phyloP scores from a whole-genome alignment of 2,329 filamentous ascomycete genomes.

The Aureobasidium sp. region DNA sequence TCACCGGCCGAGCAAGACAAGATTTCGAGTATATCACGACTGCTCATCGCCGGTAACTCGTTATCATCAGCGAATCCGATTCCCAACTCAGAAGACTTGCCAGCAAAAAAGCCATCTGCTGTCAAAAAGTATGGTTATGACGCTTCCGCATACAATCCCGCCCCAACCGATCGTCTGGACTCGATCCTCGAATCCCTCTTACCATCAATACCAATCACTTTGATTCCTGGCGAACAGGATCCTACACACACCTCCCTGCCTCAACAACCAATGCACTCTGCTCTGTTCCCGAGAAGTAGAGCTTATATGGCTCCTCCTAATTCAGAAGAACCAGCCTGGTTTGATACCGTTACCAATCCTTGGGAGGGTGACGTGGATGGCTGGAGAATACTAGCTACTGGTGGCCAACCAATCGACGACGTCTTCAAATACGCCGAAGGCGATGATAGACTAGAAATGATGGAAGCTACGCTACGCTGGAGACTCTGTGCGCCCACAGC shows the following conservation, averaged over 20 bases:
- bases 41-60: slow-evolving; percentile 90
- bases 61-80: slow-evolving; percentile 49
- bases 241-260: slow-evolving; percentile 85
- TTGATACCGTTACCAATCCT: slow-evolving; percentile 87
- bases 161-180: slow-evolving; percentile 78
- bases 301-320: slow-evolving; percentile 48
- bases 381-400: slow-evolving; percentile 77
- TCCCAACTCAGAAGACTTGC: slow-evolving; percentile 40
- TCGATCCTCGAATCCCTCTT: slow-evolving; percentile 73
- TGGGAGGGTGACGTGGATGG: slow-evolving; percentile 88
- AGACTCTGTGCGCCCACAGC: slow-evolving; percentile 86
- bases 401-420: slow-evolving; percentile 90
- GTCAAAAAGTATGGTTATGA: slow-evolving; percentile 95
- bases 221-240: slow-evolving; percentile 77
- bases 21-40: slow-evolving; percentile 64
- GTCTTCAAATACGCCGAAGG: slow-evolving; percentile 83
- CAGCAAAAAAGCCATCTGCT: slow-evolving; percentile 34
- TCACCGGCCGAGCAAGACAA: slow-evolving; percentile 53
- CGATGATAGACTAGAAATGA: slow-evolving; percentile 73
- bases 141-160: slow-evolving; percentile 75
- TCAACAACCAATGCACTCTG: slow-evolving; percentile 86
- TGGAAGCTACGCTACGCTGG: slow-evolving; percentile 94
- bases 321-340: slow-evolving; percentile 55
- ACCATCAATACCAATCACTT: slow-evolving; percentile 77
- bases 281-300: slow-evolving; percentile 76